phyloP scores from a whole-genome alignment of 176 grass and related monocot species.

The Bothriochloa decipiens region DNA sequence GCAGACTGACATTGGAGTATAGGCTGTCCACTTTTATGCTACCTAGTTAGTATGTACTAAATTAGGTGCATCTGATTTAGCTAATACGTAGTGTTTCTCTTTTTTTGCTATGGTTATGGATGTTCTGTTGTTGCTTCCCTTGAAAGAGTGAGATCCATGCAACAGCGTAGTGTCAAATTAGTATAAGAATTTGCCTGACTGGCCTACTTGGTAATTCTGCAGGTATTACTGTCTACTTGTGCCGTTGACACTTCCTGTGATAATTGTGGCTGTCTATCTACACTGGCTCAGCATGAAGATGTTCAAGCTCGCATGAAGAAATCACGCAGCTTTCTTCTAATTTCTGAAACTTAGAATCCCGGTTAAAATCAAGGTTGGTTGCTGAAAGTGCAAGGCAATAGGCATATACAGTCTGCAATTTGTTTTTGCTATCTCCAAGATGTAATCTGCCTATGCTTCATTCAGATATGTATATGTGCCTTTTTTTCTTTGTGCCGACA shows the following conservation, averaged over 20 bases:
- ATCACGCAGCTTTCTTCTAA: constrained; percentile 18
- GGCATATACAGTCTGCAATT: background rate
- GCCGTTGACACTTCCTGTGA: constrained; percentile 68
- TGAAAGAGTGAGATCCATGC: background rate
- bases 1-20: background rate
- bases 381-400: background rate
- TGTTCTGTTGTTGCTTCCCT: background rate
- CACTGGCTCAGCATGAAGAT: constrained; percentile 94
- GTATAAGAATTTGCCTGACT: background rate
- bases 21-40: background rate
- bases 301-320: constrained; percentile 81
- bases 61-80: background rate
- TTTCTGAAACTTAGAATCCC: background rate
- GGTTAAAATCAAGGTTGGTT: background rate
- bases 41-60: background rate
- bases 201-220: constrained; percentile 16
- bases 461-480: background rate
- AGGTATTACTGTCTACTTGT: constrained; percentile 83
- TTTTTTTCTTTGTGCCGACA: background rate
- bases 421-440: background rate
- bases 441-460: background rate
- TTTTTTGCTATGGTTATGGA: background rate
- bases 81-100: background rate
- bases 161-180: background rate
- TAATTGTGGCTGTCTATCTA: constrained; percentile 67